phyloP scores from a whole-genome alignment of 2,329 filamentous ascomycete species.

The Penicillium sp. region DNA sequence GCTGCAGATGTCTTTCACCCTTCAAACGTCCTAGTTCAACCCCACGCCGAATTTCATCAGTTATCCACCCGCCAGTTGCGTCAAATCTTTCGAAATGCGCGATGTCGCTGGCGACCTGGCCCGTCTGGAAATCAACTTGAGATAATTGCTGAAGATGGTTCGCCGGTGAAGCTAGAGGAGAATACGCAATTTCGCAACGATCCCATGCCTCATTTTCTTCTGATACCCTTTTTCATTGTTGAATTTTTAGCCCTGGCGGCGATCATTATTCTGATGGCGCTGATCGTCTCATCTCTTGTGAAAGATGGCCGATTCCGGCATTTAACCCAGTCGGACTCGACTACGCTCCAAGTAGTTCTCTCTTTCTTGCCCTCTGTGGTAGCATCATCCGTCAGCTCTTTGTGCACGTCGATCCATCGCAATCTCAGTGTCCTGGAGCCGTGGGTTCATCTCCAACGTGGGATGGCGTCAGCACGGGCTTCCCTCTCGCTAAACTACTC shows the following conservation, averaged over 20 bases:
- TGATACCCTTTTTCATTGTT: conserved; percentile 33
- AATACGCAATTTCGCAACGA: conserved; percentile 25
- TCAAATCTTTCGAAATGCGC: conserved; percentile 25
- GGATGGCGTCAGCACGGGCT: conserved; percentile 22
- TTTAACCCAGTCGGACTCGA: conserved; percentile 30
- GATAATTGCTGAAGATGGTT: conserved; percentile 30
- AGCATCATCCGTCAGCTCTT: conserved; percentile 29
- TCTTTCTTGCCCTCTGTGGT: conserved; percentile 32
- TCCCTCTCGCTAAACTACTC: conserved; percentile 33
- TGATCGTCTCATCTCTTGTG: conserved; percentile 27
- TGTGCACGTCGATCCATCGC: conserved; percentile 33
- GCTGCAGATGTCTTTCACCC: conserved; percentile 28
- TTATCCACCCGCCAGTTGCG: conserved; percentile 33
- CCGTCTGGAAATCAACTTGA: conserved; percentile 27
- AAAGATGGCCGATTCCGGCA: conserved; percentile 30
- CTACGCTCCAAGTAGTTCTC: conserved; percentile 29
- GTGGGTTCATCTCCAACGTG: conserved; percentile 34
- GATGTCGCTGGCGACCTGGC: conserved; percentile 28
- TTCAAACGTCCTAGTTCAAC: conserved; percentile 26
- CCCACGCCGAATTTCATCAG: conserved; percentile 28
- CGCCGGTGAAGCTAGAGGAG: conserved; percentile 23
- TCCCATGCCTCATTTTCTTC: conserved; percentile 32
- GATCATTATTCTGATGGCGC: conserved; percentile 29
- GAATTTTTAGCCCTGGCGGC: conserved; percentile 31
- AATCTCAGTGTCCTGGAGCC: conserved; percentile 34